Evolutionary conservation across 2,329 filamentous ascomycete genomes (phyloP), one percentile per base, ranked within the genome.

Genomic region (Colletotrichum sp.): DNA sequence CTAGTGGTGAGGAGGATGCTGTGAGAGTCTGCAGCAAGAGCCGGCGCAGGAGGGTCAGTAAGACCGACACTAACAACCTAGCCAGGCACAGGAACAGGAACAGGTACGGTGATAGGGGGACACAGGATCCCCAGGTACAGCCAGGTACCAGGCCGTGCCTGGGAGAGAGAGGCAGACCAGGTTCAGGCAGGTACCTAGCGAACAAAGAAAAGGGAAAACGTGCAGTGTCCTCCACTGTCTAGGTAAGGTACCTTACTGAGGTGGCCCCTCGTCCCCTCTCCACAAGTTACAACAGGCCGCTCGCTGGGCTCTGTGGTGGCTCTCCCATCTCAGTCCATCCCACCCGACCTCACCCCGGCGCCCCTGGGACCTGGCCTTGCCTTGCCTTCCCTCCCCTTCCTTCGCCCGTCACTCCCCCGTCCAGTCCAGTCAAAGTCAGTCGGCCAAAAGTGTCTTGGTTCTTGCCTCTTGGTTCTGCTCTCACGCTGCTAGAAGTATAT

Each of bases 121-220:
- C 39, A 59, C 19, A 63, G 59, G 30, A 19, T 63, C 28, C 28
- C 59, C 28, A 61, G 30, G 59, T 63, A 34, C 22, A 63, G 59
- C 30, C 30, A 48, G 34, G 36, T 44, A 66, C 64, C 44, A 19
- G n/a, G 52, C 64, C 64, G 44, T 52, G n/a, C 44, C 44, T 30
- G 55, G 55, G 48, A 59, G 48, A 68, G 48, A n/a, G 13, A 68
- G 48, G 22, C 30, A 52, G 44, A 52, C 44, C 15, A 63, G 57
- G 66, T 36, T 30, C 8, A n/a, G 66, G 66, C 34, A 28, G 44
- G 44, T 52, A 25, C 25, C 25, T 25, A 52, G 44, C 44, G 65
- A 76, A 76, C 74, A 76, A 76, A 76, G 74, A 52, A 73, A 36
- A 69, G 70, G 74, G 70, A 69, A 76, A 76, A 74, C 74, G 70